phyloP scores from a whole-genome alignment of 257 asterid genomes.

The Nemophila menziesii region DNA sequence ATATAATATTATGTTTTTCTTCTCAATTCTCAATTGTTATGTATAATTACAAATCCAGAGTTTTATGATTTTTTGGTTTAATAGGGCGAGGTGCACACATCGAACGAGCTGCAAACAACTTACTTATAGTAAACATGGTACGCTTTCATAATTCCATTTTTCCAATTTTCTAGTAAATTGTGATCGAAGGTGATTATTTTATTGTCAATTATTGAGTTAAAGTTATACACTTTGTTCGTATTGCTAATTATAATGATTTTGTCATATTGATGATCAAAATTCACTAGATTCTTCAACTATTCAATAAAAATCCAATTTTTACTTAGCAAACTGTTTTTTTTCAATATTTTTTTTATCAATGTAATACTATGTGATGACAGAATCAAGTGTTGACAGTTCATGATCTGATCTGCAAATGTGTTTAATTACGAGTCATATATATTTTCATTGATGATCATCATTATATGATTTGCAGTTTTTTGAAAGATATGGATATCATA shows the following conservation, averaged over 20 bases:
- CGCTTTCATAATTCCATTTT: background rate
- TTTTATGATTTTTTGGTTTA: background rate
- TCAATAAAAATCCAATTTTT: too few relatives aligned
- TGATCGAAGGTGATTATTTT: background rate
- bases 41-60: background rate
- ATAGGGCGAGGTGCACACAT: background rate
- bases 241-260: background rate
- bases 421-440: background rate
- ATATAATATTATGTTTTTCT: too few relatives aligned
- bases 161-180: background rate
- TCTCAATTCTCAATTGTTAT: too few relatives aligned
- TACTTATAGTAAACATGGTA: background rate
- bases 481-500: constrained; percentile 90
- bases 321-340: background rate
- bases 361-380: too few relatives aligned
- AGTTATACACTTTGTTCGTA: background rate
- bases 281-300: too few relatives aligned
- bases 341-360: too few relatives aligned
- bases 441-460: background rate
- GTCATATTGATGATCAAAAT: background rate
- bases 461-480: constrained; percentile 48
- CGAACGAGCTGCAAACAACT: background rate
- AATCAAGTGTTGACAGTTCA: too few relatives aligned
- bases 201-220: background rate
- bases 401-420: background rate